These are phyloP conservation scores for Scolecobasidium constrictum DNA, from an alignment of 2,329 filamentous ascomycete species.

Conservation along the genomic window DNA sequence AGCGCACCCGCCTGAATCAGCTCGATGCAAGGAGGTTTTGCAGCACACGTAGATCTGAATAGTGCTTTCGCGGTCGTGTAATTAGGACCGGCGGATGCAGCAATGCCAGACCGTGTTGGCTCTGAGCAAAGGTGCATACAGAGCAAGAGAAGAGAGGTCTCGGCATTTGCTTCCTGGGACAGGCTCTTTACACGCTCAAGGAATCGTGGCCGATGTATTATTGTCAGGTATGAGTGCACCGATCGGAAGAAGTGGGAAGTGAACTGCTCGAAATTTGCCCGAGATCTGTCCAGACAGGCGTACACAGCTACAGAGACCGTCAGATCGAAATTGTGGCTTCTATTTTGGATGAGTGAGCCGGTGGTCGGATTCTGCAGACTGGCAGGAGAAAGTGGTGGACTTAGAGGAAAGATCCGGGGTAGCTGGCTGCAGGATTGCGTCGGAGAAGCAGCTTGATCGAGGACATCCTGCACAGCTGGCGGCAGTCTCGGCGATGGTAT, in stretches of 20 bases:
- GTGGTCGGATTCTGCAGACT: neutral
- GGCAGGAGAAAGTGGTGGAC: neutral
- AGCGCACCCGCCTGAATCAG: constrained; percentile 8
- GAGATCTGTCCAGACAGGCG: constrained; percentile 4
- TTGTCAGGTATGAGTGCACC: constrained; percentile 6
- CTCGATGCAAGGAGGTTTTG: constrained; percentile 7
- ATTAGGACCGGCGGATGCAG: neutral
- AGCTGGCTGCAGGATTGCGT: too few relatives aligned
- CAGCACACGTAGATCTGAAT: neutral
- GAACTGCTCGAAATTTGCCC: constrained; percentile 3
- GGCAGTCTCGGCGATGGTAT: too few relatives aligned
- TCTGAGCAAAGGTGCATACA: constrained; percentile 7
- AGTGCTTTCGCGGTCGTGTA: constrained; percentile 5
- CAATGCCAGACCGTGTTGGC: neutral
- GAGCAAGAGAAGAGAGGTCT: constrained; percentile 2
- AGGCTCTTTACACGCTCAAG: neutral
- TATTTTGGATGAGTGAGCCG: neutral
- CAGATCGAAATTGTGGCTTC: constrained; percentile 8
- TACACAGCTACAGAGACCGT: constrained; percentile 2
- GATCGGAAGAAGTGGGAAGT: constrained; percentile 3
- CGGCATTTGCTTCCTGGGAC: constrained; percentile 4
- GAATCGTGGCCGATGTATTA: constrained; percentile 5
- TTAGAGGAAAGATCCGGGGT: neutral
- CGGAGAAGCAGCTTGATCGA: neutral
- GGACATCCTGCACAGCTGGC: neutral